These are phyloP conservation scores for Trichoderma cornu-damae DNA, from an alignment of 2,329 filamentous ascomycete species.

Conservation along the genomic window DNA sequence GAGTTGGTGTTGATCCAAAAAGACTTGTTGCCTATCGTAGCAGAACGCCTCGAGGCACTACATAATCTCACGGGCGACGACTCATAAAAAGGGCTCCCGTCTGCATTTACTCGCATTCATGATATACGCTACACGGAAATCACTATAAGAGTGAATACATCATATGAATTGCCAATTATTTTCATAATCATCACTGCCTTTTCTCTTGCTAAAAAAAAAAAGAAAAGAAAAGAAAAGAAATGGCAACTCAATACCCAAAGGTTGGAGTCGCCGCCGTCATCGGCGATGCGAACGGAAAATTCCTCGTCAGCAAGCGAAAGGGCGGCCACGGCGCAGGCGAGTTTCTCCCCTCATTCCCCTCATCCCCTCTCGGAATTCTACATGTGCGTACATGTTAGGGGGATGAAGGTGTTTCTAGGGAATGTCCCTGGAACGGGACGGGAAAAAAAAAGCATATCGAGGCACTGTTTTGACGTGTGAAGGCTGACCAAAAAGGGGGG, in stretches of 20 bases:
- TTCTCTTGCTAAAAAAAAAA: neutral
- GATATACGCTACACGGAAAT: too few species aligned
- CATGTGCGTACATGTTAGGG: neutral
- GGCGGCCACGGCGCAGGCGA: constrained; percentile 47
- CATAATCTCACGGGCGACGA: neutral
- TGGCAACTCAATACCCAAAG: constrained; percentile 29
- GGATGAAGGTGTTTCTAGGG: neutral
- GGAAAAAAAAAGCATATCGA: neutral
- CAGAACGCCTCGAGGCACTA: neutral
- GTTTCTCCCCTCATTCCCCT: constrained; percentile 1
- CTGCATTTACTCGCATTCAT: neutral
- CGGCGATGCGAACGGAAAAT: constrained; percentile 36
- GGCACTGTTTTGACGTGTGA: neutral
- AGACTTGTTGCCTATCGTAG: neutral
- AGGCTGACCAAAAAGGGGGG: constrained; percentile 13
- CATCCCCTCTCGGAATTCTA: neutral
- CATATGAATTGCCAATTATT: too few species aligned
- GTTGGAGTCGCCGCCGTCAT: constrained; percentile 49
- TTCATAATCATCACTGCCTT: too few species aligned
- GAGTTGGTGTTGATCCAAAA: neutral
- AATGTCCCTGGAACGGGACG: neutral
- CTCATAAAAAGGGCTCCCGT: neutral
- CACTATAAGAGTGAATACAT: too few species aligned
- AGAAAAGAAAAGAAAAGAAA: neutral
- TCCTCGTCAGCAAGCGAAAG: constrained; percentile 45